Evolutionary conservation across 352 stramenopile genomes (phyloP).

Genomic region (Aphanomyces stellatus): DNA sequence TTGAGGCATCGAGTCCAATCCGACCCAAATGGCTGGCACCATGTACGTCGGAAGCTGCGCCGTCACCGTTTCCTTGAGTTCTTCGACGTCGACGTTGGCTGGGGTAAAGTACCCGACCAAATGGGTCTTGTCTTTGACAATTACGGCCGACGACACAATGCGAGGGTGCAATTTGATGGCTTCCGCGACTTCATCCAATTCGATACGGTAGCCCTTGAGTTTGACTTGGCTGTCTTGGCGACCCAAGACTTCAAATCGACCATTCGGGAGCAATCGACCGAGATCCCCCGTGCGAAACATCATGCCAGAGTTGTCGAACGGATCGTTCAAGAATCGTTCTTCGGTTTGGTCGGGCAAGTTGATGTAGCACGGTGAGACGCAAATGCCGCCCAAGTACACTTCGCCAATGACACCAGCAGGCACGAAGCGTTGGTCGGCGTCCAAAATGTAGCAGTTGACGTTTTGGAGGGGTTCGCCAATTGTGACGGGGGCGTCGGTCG

Average conservation of each 20-base stretch:
- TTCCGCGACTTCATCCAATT: constrained; percentile 68
- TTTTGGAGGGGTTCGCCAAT: background rate
- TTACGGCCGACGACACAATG: constrained; percentile 38
- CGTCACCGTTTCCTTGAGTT: constrained; percentile 58
- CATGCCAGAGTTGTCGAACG: constrained; percentile 54
- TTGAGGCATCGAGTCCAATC: constrained; percentile 75
- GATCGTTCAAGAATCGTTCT: constrained; percentile 37
- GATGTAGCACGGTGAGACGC: background rate
- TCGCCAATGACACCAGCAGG: background rate
- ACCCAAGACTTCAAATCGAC: constrained; percentile 79
- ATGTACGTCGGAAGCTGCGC: constrained; percentile 75
- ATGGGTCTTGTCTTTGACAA: constrained; percentile 51
- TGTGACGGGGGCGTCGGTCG: background rate
- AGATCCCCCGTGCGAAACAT: constrained; percentile 91
- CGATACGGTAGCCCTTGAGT: constrained; percentile 69
- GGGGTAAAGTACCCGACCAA: constrained; percentile 89
- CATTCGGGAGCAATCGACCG: constrained; percentile 84
- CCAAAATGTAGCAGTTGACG: background rate
- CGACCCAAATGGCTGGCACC: constrained; percentile 70
- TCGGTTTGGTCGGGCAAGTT: background rate
- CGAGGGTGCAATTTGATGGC: constrained; percentile 31
- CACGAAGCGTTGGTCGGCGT: background rate
- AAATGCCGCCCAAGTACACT: background rate
- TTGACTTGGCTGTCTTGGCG: constrained; percentile 71
- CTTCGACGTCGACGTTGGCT: constrained; percentile 56